Percentiles rank a stretch among this genome's conserved stretches.
Evolutionary conservation across 2,329 filamentous ascomycete species (phyloP).

Genomic region (Paecilomyces sp.): DNA sequence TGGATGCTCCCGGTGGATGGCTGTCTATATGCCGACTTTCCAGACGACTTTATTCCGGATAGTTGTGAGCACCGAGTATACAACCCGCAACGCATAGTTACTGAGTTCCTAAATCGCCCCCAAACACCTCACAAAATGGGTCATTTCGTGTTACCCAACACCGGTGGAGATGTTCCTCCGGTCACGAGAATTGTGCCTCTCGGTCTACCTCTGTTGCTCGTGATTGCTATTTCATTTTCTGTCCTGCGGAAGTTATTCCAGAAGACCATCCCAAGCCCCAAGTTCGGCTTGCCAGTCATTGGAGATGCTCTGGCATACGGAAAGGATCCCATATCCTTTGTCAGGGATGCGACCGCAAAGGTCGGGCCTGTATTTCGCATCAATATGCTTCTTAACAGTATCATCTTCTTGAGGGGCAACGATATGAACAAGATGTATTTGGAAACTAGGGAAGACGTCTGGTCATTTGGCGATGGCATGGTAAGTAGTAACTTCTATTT

Average conservation of each 20-base stretch:
- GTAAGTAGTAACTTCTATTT: not conserved
- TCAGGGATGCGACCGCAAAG: constrained; percentile 4
- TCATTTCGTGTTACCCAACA: not conserved
- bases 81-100: not conserved
- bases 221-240: not conserved
- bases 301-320: constrained; percentile 7
- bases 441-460: constrained; percentile 9
- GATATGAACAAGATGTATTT: constrained; percentile 8
- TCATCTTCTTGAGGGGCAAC: constrained; percentile 6
- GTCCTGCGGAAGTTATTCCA: not conserved
- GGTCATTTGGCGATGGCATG: constrained; percentile 12
- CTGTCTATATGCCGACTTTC: not conserved
- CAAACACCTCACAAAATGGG: not conserved
- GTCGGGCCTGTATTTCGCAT: constrained; percentile 7
- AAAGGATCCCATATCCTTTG: constrained; percentile 6
- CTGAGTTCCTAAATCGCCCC: not conserved
- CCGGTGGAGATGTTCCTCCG: not conserved
- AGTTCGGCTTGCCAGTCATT: constrained; percentile 6
- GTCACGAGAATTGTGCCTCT: not conserved
- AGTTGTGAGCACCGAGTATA: not conserved
- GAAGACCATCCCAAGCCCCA: constrained; percentile 4
- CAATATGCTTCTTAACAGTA: constrained; percentile 7
- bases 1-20: not conserved
- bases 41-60: not conserved
- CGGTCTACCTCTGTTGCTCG: not conserved